These are phyloP conservation scores for Irpex lacteus DNA, from an alignment of 1,284 basidiomycete species.

Conservation along the genomic window DNA sequence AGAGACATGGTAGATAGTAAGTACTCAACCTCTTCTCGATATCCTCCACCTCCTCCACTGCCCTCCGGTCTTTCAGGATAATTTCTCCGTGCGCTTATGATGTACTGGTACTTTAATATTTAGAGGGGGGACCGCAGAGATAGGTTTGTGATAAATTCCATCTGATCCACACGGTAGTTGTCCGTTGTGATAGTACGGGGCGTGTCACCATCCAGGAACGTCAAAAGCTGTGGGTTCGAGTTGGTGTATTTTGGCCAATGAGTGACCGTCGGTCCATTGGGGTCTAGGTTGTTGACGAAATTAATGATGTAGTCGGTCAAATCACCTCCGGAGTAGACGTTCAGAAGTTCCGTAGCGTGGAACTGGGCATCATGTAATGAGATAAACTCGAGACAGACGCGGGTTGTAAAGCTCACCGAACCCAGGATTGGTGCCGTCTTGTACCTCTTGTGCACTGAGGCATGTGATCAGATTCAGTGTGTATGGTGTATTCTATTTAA, in stretches of 20 bases:
- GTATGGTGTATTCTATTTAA: neutral
- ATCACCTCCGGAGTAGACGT: conserved; percentile 11
- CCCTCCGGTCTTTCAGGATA: too few species aligned
- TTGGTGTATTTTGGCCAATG: conserved; percentile 18
- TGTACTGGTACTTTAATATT: neutral
- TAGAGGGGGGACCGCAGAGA: conserved; percentile 4
- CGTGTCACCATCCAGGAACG: conserved; percentile 13
- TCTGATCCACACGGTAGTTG: conserved; percentile 9
- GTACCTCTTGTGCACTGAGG: conserved; percentile 18
- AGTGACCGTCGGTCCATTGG: conserved; percentile 14
- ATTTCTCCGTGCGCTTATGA: too few species aligned
- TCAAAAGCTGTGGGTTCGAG: conserved; percentile 12
- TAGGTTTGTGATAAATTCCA: conserved; percentile 8
- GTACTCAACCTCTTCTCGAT: too few species aligned
- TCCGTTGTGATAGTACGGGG: conserved; percentile 10
- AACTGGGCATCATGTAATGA: neutral
- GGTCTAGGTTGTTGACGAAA: conserved; percentile 21
- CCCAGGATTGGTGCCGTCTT: conserved; percentile 20
- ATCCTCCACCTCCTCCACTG: too few species aligned
- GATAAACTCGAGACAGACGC: neutral
- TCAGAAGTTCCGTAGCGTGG: conserved; percentile 12
- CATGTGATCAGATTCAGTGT: neutral
- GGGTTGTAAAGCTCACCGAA: conserved; percentile 15
- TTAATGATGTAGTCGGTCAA: conserved; percentile 15
- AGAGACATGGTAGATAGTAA: too few species aligned